Base-by-base conservation (phyloP, 352 stramenopile species). In the Albugo laibachii region DNA sequence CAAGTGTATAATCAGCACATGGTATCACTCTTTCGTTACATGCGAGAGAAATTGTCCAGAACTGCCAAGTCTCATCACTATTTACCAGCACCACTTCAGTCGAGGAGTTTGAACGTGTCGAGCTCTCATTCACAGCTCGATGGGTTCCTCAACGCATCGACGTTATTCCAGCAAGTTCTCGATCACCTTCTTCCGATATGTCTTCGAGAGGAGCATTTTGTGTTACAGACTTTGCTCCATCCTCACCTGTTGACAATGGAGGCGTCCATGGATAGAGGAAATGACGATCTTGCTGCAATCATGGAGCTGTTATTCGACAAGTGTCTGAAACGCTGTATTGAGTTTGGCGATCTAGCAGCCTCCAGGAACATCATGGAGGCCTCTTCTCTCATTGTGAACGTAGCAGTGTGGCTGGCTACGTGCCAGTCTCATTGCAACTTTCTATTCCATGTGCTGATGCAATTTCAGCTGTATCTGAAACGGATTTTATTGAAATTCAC, bases 391-490 rank as follows among this genome's bases (percentile, higher is more conserved):
- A 69, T 81, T 19, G 70, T 79, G 35, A 50, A 80, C 1, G 52
- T 80, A 1, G 66, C 66, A 19, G 48, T 56, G 4, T 57, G 73
- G 24, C 55, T 83, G 0, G 64, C 68, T 10, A 50, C 41, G 2
- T 66, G 64, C 15, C 68, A 58, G 10, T 47, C 54, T 45, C 63
- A 78, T 36, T 80, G 69, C 34, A 62, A 72, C 43, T 84, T 80
- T 48, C 50, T 83, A 0, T 73, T 78, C 54, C 76, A 83, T 48
- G 52, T 65, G 12, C 69, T 84, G 50, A 64, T 83, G 11, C 80
- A 59, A 48, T 84, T 86, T 35, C 69, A 83, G 58, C 69, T 86
- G 3, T 69, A 83, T 46, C 67, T 84, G 61, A 86, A 86, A 51
- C 65, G 74, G 1, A 49, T 80, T 19, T 42, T 83, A n/a, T 77